Base-by-base conservation (phyloP, 2,329 filamentous ascomycete species). In the Nakataea oryzae region DNA sequence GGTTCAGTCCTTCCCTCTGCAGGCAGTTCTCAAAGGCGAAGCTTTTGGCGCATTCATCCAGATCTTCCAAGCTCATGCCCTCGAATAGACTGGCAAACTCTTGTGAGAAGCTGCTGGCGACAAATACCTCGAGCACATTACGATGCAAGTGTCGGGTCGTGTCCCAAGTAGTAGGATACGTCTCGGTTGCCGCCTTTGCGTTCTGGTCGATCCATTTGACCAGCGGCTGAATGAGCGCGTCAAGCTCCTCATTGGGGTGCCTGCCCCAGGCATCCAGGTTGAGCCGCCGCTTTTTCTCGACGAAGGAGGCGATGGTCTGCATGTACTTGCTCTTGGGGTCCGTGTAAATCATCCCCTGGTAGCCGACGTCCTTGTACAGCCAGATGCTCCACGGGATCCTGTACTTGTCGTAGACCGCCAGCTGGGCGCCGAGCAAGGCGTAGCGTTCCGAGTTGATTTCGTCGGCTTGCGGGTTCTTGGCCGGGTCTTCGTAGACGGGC, bases 311-410 rank as follows among this genome's bases (percentile, higher is more conserved):
- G 55, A 86, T 76, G 2, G 79, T 76, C 27, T 74, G 74, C 69
- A 83, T 82, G 71, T 81, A 84, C 2, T 74, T 66, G 9, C 75
- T 78, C 13, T 78, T 69, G 0, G 78, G 77, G 41, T 74, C 73
- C 0, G 79, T 73, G 64, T 81, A 78, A 0, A 81, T 73, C 81
- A 85, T 83, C 7, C 81, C 82, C 69, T 84, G 81, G 57, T 80
- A 75, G 0, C 81, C 80, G 54, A 84, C 78, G 63, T 85, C 81
- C 68, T 84, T 85, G 70, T 83, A 84, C 0, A 82, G 70, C 81
- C 82, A 85, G 67, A 87, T 87, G 17, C 74, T 80, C 85, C 84
- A 87, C 57, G 77, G 79, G 3, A 79, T 76, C 9, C 75, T 75
- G 0, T 80, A 70, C 69, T 79, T 76, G 61, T 79, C 76, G 68